Evolutionary conservation across 2,329 filamentous ascomycete species (phyloP).

Genomic region (Trichothecium roseum): DNA sequence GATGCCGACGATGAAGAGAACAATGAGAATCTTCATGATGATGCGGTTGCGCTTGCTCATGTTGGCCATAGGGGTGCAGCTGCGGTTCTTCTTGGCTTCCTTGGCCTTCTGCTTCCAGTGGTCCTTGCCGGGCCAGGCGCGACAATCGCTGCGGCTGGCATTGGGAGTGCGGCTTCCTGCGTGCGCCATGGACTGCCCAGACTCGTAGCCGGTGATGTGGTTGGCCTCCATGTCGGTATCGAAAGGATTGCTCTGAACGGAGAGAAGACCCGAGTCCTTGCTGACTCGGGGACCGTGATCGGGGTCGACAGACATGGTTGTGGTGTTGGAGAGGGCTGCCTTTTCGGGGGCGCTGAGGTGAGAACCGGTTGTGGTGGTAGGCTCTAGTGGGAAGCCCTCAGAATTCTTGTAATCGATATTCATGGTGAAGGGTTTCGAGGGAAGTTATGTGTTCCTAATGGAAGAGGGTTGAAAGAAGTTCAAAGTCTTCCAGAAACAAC

Average conservation of each 20-base stretch:
- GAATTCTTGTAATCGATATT: no score
- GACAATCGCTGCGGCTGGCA: conserved; percentile 33
- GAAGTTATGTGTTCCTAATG: no score
- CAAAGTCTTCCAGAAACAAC: no score
- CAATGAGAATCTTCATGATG: conserved; percentile 42
- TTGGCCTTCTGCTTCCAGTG: conserved; percentile 52
- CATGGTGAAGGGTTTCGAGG: no score
- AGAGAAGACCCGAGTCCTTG: conserved; percentile 32
- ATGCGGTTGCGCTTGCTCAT: conserved; percentile 45
- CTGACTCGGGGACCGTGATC: conserved; percentile 18
- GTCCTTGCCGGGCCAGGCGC: conserved; percentile 49
- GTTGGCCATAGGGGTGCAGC: conserved; percentile 41
- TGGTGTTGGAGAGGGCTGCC: conserved; percentile 15
- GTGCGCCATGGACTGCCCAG: conserved; percentile 13
- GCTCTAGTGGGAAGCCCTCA: conserved; percentile 6
- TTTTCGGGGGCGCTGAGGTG: conserved; percentile 18
- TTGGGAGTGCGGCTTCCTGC: background rate
- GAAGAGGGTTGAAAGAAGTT: no score
- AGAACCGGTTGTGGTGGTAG: conserved; percentile 7
- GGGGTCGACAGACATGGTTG: conserved; percentile 10
- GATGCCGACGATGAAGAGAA: conserved; percentile 39
- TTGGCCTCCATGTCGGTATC: conserved; percentile 47
- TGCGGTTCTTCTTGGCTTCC: conserved; percentile 40
- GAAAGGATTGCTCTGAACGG: conserved; percentile 42
- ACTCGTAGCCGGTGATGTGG: conserved; percentile 23